Evolutionary conservation across 495 filamentous ascomycete genomes (phyloP), one percentile per base, ranked within the genome.

Genomic region (Aspergillus ostianus): DNA sequence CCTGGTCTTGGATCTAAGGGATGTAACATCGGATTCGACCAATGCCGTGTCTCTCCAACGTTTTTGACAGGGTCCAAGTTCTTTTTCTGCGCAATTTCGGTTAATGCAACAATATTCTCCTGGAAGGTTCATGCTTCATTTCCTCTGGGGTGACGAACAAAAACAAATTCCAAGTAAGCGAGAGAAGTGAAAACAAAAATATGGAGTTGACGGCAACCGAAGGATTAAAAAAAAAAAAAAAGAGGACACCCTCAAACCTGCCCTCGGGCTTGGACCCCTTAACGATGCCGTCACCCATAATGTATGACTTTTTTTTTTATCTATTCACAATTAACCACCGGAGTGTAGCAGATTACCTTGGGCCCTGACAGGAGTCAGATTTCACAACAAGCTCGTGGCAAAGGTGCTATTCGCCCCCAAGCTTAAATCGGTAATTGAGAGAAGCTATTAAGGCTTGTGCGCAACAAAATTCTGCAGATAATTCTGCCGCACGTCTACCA

Each of bases 331-430:
- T 57, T 57, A 10, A 46, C 46, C 41, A n/a, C 26, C 41, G 50
- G 50, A n/a, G 50, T 21, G 50, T 52, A 52, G 21, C 17, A 29
- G 21, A 29, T n/a, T 13, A 5, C 55, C 53, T 59, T 58, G 57
- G 65, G 66, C 70, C 73, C 74, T 74, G 71, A 58, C 70, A 73
- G 61, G 62, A 62, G 67, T 46, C 60, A 60, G 64, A 62, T 67
- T 62, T 55, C 64, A 67, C 64, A 65, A 61, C 57, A 69, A 67
- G 58, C 71, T 76, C 72, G 70, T 76, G 75, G 73, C 70, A 56
- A 70, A 53, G 59, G 65, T 63, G 59, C 61, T 66, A 62, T 64
- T 70, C 54, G 48, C 41, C 59, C 55, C 57, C 62, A 63, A 66
- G 62, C 63, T 64, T 64, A 64, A 66, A 62, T 62, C 60, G 66